phyloP scores from a whole-genome alignment of 148 eudicot species.

The Mesembryanthemum crystallinum region DNA sequence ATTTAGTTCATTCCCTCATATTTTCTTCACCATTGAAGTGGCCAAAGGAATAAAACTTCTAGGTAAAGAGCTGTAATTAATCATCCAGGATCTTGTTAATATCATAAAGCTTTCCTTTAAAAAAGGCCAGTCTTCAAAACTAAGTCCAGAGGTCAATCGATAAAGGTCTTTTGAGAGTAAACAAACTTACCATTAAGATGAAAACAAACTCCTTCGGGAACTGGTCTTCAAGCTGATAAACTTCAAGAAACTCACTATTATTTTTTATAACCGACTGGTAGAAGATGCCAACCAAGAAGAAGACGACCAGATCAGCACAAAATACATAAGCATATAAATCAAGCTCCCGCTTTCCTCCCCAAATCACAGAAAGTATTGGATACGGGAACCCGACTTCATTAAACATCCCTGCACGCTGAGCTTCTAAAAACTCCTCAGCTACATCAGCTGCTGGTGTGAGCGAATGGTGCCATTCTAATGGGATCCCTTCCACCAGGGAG shows the following conservation, averaged over 20 bases:
- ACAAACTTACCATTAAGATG: conserved; percentile 54
- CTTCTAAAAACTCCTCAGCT: conserved; percentile 65
- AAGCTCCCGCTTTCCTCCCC: conserved; percentile 77
- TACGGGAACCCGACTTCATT: conserved; percentile 63
- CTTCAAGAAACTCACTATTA: conserved; percentile 72
- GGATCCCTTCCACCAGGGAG: conserved; percentile 44
- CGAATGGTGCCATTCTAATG: conserved; percentile 56
- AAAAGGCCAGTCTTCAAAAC: no score
- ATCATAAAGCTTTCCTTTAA: no score
- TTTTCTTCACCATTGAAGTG: no score
- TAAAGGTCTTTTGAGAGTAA: no score
- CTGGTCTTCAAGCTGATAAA: conserved; percentile 84
- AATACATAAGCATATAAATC: conserved; percentile 79
- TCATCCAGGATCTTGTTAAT: no score
- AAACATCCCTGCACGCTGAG: conserved; percentile 41
- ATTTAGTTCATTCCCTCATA: no score
- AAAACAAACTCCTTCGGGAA: conserved; percentile 81
- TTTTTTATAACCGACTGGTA: conserved; percentile 75
- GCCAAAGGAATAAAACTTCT: no score
- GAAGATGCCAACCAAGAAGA: conserved; percentile 78
- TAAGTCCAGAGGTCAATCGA: no score
- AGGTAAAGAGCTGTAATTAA: no score
- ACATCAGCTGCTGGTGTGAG: conserved; percentile 82
- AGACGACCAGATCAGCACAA: conserved; percentile 75
- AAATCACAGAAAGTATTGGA: conserved; percentile 61